A percentile compares a stretch with the other conserved stretches of the same genome.
These are phyloP conservation scores for Aurantiochytrium sp. DNA, from an alignment of 108 stramenopile genomes.

Conservation along the genomic window DNA sequence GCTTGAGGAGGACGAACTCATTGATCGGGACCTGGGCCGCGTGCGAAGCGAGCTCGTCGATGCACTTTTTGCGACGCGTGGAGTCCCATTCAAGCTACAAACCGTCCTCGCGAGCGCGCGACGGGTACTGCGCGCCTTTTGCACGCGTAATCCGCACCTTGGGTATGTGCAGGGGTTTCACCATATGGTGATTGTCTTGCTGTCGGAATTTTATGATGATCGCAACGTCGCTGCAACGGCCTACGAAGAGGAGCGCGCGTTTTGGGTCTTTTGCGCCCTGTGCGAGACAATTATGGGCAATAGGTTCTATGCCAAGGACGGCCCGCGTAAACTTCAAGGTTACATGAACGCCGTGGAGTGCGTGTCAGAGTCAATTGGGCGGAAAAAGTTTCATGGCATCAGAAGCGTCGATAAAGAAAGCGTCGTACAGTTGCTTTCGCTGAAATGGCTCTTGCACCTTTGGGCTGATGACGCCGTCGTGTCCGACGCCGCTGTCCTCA, in stretches of 20 bases:
- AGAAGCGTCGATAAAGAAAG: neutral
- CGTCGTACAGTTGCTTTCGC: neutral
- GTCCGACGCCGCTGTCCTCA: neutral
- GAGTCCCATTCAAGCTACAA: neutral
- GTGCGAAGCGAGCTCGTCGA: neutral
- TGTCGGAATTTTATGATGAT: neutral
- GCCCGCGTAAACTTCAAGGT: neutral
- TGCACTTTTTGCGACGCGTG: neutral
- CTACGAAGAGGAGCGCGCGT: neutral
- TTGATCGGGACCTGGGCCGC: neutral
- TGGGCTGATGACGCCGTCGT: slow-evolving; percentile 2
- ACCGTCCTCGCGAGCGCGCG: neutral
- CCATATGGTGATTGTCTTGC: neutral
- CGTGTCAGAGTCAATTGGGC: neutral
- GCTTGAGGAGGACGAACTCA: neutral
- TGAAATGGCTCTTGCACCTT: neutral
- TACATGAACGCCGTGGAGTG: neutral
- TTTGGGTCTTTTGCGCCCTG: neutral
- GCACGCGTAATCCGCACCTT: neutral
- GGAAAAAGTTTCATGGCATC: neutral
- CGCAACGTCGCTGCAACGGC: neutral
- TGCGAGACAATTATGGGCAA: neutral
- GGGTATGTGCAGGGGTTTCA: neutral
- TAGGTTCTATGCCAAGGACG: neutral
- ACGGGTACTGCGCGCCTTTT: neutral